Evolutionary conservation across 768 basidiomycete genomes (phyloP), one percentile per base, ranked within the genome.

Genomic region (Amanita rimosa): DNA sequence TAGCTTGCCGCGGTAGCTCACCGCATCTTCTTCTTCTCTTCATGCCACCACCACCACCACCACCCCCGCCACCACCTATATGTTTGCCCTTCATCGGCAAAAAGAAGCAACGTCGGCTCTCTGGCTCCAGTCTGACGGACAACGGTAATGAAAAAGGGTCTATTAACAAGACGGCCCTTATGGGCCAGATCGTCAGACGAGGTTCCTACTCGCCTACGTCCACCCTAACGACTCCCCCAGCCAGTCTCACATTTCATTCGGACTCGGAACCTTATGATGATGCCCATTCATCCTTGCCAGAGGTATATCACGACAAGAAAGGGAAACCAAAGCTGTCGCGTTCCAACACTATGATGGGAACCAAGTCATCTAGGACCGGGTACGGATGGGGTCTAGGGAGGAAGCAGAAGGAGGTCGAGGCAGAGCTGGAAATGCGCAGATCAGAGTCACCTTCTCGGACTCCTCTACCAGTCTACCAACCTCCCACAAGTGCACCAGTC

Each of bases 341-440:
- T 48, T 66, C 69, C 1, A 78, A 72, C 56, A 74, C 81, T 3
- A 73, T 76, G 63, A 71, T 71, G 0, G 79, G 81, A 26, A 76
- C 78, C 17, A 81, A 78, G 62, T 76, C 73, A 53, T 73, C 73
- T 40, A 78, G 68, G 58, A 81, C 75, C 73, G 83, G 83, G n/a
- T 85, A 83, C 61, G 81, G 82, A 34, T 81, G 80, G 78, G 81
- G 81, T 0, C 45, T 76, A 34, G 81, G 82, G 38, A 79, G 70
- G 66, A 72, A 70, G 53, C 71, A 70, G 48, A 75, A 74, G 52
- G 62, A 60, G 63, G 53, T 61, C 56, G 62, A 62, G 43, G 60
- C 52, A 27, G 61, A 58, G 49, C 55, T 60, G 51, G 65, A 63
- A 31, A 58, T 51, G 50, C 66, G 63, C 51, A 58, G 58, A 60